Evolutionary conservation across 768 basidiomycete species (phyloP), one percentile per base, ranked within the genome.

Genomic region (Leccinellum luteum): DNA sequence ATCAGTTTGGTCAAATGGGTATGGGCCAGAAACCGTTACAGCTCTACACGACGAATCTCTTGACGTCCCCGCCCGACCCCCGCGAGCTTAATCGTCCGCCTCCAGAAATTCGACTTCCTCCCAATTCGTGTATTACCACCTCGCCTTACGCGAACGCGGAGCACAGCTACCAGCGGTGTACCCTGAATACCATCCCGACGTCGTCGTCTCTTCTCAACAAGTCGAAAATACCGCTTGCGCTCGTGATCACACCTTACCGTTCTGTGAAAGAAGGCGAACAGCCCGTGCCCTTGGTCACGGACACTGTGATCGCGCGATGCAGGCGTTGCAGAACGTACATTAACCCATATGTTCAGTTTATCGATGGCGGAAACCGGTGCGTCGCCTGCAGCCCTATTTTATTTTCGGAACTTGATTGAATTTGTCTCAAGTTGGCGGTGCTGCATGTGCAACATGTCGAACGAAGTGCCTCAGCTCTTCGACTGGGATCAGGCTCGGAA

Each of bases 391-490:
- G 6, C n/a, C 34, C 50, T 15, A 1, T 32, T 51, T 17, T 3
- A 23, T 30, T 9, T 32, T 45, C 6, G 4, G 3, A 12, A 6
- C 34, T 32, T 52, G 32, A 51, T 56, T 56, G 59, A 32, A 66
- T 57, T n/a, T 31, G 3, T 48, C 25, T 56, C 21, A 55, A 89
- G 90, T 61, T 99, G 97, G 97, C 90, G 97, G 70, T 99, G 97
- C 73, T 96, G 94, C 74, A 94, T 99, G 94, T 99, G 97, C 73
- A 92, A 89, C 66, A 86, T 98, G 82, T 90, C 92, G 43, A 99
- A 98, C 71, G 97, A 98, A 74, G 95, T 98, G 1, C 97, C 97
- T 23, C 95, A 98, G 66, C 78, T 97, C 52, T 98, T 98, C 69
- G 97, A 99, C 71, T 99, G 97, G 97, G 93, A 99, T 71, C 92